Base-by-base conservation (phyloP, 2,329 filamentous ascomycete genomes). In the Exophiala dermatitidis region DNA sequence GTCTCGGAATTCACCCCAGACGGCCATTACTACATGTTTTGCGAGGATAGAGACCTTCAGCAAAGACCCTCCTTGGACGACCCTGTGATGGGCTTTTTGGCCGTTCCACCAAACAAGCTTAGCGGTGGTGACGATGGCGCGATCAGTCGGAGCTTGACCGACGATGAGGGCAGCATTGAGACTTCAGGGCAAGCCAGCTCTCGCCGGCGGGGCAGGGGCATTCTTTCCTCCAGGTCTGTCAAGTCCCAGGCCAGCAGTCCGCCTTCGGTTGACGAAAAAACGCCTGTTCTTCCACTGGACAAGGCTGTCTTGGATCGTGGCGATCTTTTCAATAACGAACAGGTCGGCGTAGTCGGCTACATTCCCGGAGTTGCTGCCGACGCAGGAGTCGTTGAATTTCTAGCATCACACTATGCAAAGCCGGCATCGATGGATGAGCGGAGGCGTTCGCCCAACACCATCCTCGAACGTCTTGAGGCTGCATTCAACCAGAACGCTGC, bases 111-210 rank as follows among this genome's bases (percentile, higher is more conserved):
- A 54, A 74, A 76, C 19, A 70, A 71, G 49, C 67, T 68, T 44
- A 73, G 68, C 54, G 71, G 68, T 56, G 71, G 72, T 26, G 77
- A 78, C 40, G 76, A 73, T 57, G 66, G 67, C 30, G 72, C 75
- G 48, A 62, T 71, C 28, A 73, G 71, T 46, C 71, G 75, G 37
- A 79, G 75, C 63, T 77, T 78, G 29, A 73, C 72, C 33, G 61
- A 63, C 47, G 81, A 84, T 61, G 80, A 82, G 57, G 75, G 74
- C 51, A 65, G 79, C 9, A 79, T 82, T 61, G 79, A 83, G 48
- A 73, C 71, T 36, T 75, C 77, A 50, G 67, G 81, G n/a, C 70
- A 72, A 54, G 72, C 74, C 2, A 73, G 72, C 2, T 66, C 74
- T 59, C 75, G 71, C 52, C 71, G 72, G 52, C 71, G 72, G 32